phyloP scores from a whole-genome alignment of 2,329 filamentous ascomycete species.

The Penicillium sp. region DNA sequence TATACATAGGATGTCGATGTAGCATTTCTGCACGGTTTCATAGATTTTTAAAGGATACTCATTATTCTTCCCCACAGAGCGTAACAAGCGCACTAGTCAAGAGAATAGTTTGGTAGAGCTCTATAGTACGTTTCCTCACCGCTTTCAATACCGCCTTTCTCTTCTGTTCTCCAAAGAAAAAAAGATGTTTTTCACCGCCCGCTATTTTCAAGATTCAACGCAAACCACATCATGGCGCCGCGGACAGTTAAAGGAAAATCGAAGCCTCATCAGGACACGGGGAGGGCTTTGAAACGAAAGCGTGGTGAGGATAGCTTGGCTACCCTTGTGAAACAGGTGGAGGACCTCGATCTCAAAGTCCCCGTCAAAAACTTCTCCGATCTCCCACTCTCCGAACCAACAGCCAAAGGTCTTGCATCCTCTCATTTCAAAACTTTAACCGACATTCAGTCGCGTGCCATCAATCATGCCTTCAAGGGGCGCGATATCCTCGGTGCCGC shows the following conservation, averaged over 20 bases:
- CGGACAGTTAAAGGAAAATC: constrained; percentile 29
- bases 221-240: constrained; percentile 35
- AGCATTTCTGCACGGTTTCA: too few relatives aligned
- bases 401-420: constrained; percentile 72
- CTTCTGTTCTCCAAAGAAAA: constrained; percentile 10
- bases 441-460: constrained; percentile 86
- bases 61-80: too few relatives aligned
- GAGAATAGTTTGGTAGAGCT: not conserved
- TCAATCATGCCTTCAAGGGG: constrained; percentile 81
- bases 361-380: constrained; percentile 71
- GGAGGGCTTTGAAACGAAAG: constrained; percentile 46
- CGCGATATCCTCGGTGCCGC: constrained; percentile 88
- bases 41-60: too few relatives aligned
- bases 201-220: constrained; percentile 7
- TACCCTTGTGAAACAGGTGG: constrained; percentile 43
- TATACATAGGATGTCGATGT: too few relatives aligned
- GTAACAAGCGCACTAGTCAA: too few relatives aligned
- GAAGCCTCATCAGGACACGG: constrained; percentile 25
- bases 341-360: constrained; percentile 46
- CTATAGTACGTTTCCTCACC: not conserved
- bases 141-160: constrained; percentile 3
- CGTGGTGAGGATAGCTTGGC: constrained; percentile 47
- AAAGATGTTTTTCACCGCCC: constrained; percentile 14
- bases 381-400: constrained; percentile 80
- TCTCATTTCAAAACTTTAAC: constrained; percentile 89